Evolutionary conservation across 1,139 yeast genomes (phyloP).

Genomic region (Pichia kudriavzevii): DNA sequence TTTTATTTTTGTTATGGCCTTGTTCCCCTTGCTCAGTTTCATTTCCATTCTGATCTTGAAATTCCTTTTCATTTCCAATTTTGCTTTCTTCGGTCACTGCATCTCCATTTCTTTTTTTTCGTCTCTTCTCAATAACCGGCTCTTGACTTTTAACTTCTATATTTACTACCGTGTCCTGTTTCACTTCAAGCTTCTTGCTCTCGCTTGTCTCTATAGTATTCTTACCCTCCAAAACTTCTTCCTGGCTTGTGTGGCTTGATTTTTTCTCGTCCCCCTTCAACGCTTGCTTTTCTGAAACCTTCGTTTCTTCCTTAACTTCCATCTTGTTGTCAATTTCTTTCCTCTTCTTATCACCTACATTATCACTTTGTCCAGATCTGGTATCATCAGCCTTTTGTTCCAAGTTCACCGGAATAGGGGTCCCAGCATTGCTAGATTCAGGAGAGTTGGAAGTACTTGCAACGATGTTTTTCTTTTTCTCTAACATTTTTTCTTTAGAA

Average conservation of each 20-base stretch:
- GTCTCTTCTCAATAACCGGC: not conserved
- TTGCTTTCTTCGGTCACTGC: not conserved
- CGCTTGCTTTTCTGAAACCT: slow-evolving; percentile 1
- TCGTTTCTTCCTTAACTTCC: not conserved
- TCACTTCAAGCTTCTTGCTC: too few species aligned
- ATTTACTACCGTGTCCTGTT: too few species aligned
- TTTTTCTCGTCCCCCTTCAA: too few species aligned
- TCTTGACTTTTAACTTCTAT: too few species aligned
- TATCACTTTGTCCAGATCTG: not conserved
- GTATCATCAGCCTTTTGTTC: too few species aligned
- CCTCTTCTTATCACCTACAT: not conserved
- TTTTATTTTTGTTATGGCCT: too few species aligned
- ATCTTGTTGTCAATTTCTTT: not conserved
- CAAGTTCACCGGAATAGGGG: too few species aligned
- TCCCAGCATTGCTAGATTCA: too few species aligned
- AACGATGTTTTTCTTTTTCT: not conserved
- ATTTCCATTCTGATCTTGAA: not conserved
- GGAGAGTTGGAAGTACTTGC: not conserved
- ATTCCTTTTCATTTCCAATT: not conserved
- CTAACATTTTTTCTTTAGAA: not conserved
- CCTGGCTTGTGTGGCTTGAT: too few species aligned
- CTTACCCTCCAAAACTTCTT: too few species aligned
- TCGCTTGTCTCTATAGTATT: too few species aligned
- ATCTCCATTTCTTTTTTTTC: not conserved
- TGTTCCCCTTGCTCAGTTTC: not conserved